Evolutionary conservation across 768 basidiomycete species (phyloP).

Genomic region (Tricholoma sp.): DNA sequence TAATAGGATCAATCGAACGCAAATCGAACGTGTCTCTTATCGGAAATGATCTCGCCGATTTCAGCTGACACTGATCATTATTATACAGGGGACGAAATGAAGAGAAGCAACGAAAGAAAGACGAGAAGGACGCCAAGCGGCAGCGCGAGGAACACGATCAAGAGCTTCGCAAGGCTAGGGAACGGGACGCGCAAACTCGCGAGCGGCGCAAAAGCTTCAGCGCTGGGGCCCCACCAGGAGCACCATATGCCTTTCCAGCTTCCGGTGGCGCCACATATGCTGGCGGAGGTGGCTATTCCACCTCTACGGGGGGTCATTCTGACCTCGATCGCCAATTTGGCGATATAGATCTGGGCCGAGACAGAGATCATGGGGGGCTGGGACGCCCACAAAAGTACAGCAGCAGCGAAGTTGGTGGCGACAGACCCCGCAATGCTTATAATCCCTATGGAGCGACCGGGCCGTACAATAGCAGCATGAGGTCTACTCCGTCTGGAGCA

Average conservation of each 20-base stretch:
- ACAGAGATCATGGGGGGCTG: slow-evolving; percentile 26
- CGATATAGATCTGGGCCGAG: slow-evolving; percentile 35
- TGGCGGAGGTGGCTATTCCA: slow-evolving; percentile 13
- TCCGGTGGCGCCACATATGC: slow-evolving; percentile 19
- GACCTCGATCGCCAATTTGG: slow-evolving; percentile 38
- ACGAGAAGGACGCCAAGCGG: slow-evolving; percentile 41
- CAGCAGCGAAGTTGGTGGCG: slow-evolving; percentile 31
- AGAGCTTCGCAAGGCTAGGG: slow-evolving; percentile 53
- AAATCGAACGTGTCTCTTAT: background rate
- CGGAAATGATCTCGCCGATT: slow-evolving; percentile 3
- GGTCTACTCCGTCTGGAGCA: slow-evolving; percentile 17
- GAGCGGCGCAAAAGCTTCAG: slow-evolving; percentile 56
- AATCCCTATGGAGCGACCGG: slow-evolving; percentile 30
- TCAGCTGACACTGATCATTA: slow-evolving; percentile 4
- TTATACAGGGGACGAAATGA: slow-evolving; percentile 41
- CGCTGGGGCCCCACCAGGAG: slow-evolving; percentile 27
- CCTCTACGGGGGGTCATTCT: slow-evolving; percentile 22
- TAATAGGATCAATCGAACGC: background rate
- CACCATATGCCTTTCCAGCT: slow-evolving; percentile 28
- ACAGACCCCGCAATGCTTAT: slow-evolving; percentile 29
- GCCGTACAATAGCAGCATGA: slow-evolving; percentile 22
- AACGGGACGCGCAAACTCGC: slow-evolving; percentile 43
- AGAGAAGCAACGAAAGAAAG: slow-evolving; percentile 38
- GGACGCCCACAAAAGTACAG: slow-evolving; percentile 44
- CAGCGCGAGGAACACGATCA: slow-evolving; percentile 51